These are phyloP conservation scores for Stereum hirsutum DNA, from an alignment of 1,284 basidiomycete genomes.

Conservation along the genomic window DNA sequence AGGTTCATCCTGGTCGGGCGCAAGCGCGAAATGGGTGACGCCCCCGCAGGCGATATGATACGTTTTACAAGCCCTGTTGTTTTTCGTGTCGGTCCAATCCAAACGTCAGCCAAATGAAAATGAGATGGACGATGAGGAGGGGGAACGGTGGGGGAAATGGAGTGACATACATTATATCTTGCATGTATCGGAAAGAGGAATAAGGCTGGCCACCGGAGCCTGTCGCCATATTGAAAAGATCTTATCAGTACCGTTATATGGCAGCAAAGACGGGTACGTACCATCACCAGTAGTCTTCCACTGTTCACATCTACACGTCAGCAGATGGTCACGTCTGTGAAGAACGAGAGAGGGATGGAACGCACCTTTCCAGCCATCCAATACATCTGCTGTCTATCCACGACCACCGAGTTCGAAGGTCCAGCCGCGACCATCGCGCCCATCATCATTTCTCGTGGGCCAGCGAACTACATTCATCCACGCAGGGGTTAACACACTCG, in stretches of 20 bases:
- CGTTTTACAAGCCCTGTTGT: conserved; percentile 62
- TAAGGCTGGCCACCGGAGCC: conserved; percentile 77
- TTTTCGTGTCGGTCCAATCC: neutral
- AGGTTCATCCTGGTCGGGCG: conserved; percentile 60
- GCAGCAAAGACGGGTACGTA: conserved; percentile 19
- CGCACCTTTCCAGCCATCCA: conserved; percentile 77
- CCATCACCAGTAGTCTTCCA: conserved; percentile 95
- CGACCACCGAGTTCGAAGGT: conserved; percentile 73
- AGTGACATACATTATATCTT: conserved; percentile 60
- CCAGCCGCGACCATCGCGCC: conserved; percentile 70
- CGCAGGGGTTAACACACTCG: too few species aligned
- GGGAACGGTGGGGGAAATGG: conserved; percentile 3
- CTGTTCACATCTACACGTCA: conserved; percentile 33
- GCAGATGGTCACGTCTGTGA: neutral
- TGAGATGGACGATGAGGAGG: conserved; percentile 1
- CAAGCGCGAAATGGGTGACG: conserved; percentile 82
- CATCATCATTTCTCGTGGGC: conserved; percentile 55
- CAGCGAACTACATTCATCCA: conserved; percentile 70
- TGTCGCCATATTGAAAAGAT: conserved; percentile 17
- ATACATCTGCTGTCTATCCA: conserved; percentile 79
- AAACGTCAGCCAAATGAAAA: conserved; percentile 4
- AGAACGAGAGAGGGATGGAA: conserved; percentile 7
- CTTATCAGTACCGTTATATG: conserved; percentile 5
- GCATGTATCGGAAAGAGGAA: conserved; percentile 73
- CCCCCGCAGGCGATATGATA: conserved; percentile 67